Percentiles rank a stretch among this genome's conserved stretches.
phyloP scores from a whole-genome alignment of 129 eudicot genomes.

The Dittrichia graveolens region DNA sequence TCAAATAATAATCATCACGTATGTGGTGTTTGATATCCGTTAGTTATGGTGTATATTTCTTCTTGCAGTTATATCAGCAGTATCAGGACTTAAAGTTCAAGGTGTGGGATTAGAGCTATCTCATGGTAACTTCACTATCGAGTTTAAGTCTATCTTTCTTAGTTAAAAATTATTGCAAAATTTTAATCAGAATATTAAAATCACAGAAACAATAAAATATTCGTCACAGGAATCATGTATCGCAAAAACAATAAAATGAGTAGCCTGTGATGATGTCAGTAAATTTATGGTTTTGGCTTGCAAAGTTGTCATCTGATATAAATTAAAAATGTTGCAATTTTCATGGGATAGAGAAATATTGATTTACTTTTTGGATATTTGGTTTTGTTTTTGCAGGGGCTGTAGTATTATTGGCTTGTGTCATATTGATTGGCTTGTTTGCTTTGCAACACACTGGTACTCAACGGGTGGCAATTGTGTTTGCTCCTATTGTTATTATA shows the following conservation, averaged over 20 bases:
- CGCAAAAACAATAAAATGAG: not conserved
- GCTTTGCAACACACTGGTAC: conserved; percentile 88
- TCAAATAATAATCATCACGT: not conserved
- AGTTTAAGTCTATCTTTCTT: not conserved
- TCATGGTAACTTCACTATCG: conserved; percentile 44
- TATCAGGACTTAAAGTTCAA: conserved; percentile 70
- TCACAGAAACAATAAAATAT: not conserved
- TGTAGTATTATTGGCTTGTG: conserved; percentile 57
- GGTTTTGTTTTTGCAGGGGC: conserved; percentile 41
- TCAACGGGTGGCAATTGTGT: conserved; percentile 68
- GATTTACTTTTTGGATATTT: not conserved
- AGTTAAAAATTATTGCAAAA: not conserved
- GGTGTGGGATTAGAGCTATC: conserved; percentile 46
- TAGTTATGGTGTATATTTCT: conserved; percentile 2
- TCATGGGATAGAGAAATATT: not conserved
- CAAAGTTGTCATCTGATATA: not conserved
- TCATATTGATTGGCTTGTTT: conserved; percentile 72
- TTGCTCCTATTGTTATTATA: conserved; percentile 80
- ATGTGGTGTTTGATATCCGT: conserved; percentile 2
- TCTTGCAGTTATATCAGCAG: conserved; percentile 73
- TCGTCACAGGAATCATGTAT: not conserved
- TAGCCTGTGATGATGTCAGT: not conserved
- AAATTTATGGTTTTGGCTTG: not conserved
- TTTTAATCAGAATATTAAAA: conserved; percentile 10
- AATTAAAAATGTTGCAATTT: not conserved